phyloP scores from a whole-genome alignment of 352 stramenopile species.

The Globisporangium abappressorium region DNA sequence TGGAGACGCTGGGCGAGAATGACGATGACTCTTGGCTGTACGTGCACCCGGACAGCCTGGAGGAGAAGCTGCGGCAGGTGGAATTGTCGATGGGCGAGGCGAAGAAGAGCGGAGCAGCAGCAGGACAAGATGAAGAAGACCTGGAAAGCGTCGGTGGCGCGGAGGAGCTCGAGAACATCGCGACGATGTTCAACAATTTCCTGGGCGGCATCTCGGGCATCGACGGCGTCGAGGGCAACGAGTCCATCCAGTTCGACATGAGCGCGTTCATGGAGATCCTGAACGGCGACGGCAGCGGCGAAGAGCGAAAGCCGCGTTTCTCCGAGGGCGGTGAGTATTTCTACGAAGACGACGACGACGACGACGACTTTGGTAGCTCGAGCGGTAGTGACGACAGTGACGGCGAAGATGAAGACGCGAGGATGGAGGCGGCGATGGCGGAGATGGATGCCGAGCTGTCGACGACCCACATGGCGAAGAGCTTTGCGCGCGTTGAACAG shows the following conservation, averaged over 20 bases:
- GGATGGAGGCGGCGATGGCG: constrained; percentile 57
- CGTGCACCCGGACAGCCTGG: constrained; percentile 67
- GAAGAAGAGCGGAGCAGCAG: constrained; percentile 10
- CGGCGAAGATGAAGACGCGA: constrained; percentile 34
- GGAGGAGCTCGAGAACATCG: constrained; percentile 67
- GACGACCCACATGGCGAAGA: constrained; percentile 51
- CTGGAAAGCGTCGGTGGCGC: constrained; percentile 30
- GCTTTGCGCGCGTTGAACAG: constrained; percentile 38
- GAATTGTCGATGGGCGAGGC: constrained; percentile 16
- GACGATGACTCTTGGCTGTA: constrained; percentile 83
- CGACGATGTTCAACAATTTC: constrained; percentile 77
- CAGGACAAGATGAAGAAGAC: not conserved
- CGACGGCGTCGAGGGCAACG: constrained; percentile 57
- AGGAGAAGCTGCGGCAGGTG: constrained; percentile 51
- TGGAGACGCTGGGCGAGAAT: constrained; percentile 26
- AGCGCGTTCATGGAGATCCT: constrained; percentile 67
- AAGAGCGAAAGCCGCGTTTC: constrained; percentile 11
- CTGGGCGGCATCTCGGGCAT: constrained; percentile 55
- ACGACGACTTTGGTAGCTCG: constrained; percentile 24
- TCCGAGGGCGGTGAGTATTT: constrained; percentile 15
- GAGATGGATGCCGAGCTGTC: constrained; percentile 76
- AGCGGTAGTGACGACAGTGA: constrained; percentile 29
- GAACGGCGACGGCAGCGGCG: constrained; percentile 22
- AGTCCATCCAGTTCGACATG: constrained; percentile 68
- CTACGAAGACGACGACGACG: constrained; percentile 20